Base-by-base conservation (phyloP, 768 basidiomycete species). In the Leccinum aurantiacum region DNA sequence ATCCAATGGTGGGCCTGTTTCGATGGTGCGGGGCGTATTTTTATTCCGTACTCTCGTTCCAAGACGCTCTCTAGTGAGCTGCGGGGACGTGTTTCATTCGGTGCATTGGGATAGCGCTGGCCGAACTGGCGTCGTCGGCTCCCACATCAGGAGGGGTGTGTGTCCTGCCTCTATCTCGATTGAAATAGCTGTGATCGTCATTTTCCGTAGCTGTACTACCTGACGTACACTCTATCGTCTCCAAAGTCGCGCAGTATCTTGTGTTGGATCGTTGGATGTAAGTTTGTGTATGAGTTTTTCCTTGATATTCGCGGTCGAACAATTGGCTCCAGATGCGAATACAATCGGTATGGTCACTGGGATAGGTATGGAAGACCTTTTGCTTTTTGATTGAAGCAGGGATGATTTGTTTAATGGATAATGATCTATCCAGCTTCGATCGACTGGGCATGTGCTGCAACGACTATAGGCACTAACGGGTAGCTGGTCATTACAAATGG, bases 201-300 rank as follows among this genome's bases (percentile, higher is more conserved):
- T 25, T 4, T 31, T 14, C 14, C 15, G 25, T 19, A 85, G 79
- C 71, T 86, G 15, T 87, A 88, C 66, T 88, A 83, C 68, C 86
- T 87, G 84, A 85, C 87, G 0, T 82, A 86, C 64, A 79, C 76
- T 0, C 68, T 84, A 10, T 80, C 83, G 0, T 81, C 83, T 2
- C 80, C 81, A 2, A 68, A 78, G 48, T 86, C 80, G 74, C 76
- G 82, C 19, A 82, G 81, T 60, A 68, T 88, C 6, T 77, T 87
- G n/a, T 80, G 83, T 19, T 88, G 86, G 86, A 77, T 87, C 44
- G 86, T 87, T 9, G 87, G 86, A 46, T 87, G 85, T 87, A 62
- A 22, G 81, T 73, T 8, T 1, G 15, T 37, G 15, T 38, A 31
- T 9, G 4, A 24, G 1, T 11, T 53, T 29, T 22, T 2, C 49